These are phyloP conservation scores for Arthrobotrys entomopaga DNA, from an alignment of 2,329 filamentous ascomycete species.

Conservation along the genomic window DNA sequence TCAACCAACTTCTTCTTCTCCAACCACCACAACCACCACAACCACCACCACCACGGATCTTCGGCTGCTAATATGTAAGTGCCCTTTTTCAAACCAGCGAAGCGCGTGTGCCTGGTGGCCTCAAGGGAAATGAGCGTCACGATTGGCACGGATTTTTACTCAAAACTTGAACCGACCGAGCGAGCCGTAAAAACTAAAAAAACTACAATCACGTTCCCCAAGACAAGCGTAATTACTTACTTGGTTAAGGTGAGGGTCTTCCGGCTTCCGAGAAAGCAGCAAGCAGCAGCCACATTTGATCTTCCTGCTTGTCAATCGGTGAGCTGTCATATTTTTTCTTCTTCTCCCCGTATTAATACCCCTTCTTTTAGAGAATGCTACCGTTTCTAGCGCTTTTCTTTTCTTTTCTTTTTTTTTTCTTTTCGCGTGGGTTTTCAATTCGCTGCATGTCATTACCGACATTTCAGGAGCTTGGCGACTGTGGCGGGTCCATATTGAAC, in stretches of 20 bases:
- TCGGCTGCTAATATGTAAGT: constrained; percentile 3
- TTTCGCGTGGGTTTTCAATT: neutral
- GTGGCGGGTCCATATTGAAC: neutral
- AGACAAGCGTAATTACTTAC: too few relatives aligned
- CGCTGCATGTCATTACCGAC: constrained; percentile 14
- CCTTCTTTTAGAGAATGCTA: constrained; percentile 9
- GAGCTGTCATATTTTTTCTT: constrained; percentile 40
- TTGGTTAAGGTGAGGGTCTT: too few relatives aligned
- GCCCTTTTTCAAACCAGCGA: neutral
- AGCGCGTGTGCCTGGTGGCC: neutral
- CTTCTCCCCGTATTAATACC: neutral
- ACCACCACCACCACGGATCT: constrained; percentile 5
- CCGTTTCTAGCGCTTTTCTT: constrained; percentile 9
- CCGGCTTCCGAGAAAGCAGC: too few relatives aligned
- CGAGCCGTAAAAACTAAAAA: constrained; percentile 6
- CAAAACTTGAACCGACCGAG: constrained; percentile 35
- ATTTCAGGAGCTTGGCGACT: constrained; percentile 20
- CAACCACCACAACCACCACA: too few relatives aligned
- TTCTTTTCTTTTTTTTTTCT: too few relatives aligned
- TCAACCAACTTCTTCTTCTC: constrained; percentile 24
- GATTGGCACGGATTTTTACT: constrained; percentile 35
- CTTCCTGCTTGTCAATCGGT: constrained; percentile 16
- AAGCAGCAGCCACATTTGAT: neutral
- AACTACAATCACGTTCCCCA: constrained; percentile 16
- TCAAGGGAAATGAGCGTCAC: constrained; percentile 27